Percentiles rank a stretch among this genome's conserved stretches.
phyloP scores from a whole-genome alignment of 768 basidiomycete genomes.

The Macrolepiota fuliginosa region DNA sequence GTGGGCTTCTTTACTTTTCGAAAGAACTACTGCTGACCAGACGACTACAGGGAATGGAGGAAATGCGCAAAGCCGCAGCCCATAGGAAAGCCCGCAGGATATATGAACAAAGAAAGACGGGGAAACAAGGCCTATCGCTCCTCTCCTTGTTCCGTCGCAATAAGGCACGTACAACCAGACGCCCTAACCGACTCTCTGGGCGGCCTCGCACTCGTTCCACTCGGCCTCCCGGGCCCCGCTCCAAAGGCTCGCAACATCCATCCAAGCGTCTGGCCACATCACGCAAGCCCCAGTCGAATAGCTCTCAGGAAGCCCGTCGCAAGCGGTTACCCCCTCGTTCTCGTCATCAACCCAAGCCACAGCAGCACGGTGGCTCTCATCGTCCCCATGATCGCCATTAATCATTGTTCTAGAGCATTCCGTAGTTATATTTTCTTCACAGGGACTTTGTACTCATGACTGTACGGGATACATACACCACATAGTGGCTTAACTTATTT shows the following conservation, averaged over 20 bases:
- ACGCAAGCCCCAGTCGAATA: not conserved
- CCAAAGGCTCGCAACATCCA: not conserved
- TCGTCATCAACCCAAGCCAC: not conserved
- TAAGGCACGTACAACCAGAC: not conserved
- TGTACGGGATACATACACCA: not conserved
- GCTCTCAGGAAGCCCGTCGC: not conserved
- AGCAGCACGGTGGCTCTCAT: not conserved
- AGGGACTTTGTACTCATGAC: not conserved
- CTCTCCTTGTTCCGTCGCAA: conserved; percentile 22
- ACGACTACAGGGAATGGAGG: conserved; percentile 53
- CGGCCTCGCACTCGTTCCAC: conserved; percentile 1
- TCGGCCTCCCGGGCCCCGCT: not conserved
- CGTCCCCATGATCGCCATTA: not conserved
- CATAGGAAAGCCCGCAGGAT: conserved; percentile 8
- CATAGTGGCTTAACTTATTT: not conserved
- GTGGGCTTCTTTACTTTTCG: conserved; percentile 23
- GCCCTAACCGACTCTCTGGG: conserved; percentile 1
- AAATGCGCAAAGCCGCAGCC: conserved; percentile 57
- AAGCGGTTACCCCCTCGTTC: not conserved
- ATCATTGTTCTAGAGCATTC: not conserved
- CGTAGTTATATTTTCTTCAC: not conserved
- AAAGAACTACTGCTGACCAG: conserved; percentile 3
- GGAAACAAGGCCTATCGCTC: conserved; percentile 19
- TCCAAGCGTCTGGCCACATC: not conserved
- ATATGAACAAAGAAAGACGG: conserved; percentile 5